Evolutionary conservation across 139 green algal genomes (phyloP).

Genomic region (Chlamydomonas sp.): DNA sequence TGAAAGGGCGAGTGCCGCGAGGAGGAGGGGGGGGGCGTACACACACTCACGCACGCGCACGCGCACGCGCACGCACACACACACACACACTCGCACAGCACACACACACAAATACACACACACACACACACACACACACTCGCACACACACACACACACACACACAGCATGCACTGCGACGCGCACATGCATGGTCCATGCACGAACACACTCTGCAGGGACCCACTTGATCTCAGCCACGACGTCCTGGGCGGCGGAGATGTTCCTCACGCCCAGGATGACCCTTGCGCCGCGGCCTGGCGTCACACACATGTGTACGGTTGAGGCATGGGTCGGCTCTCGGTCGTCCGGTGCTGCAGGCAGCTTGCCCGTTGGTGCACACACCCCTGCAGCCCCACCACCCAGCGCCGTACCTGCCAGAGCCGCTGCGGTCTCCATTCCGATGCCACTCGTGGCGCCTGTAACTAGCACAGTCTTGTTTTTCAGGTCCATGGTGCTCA

Average conservation of each 20-base stretch:
- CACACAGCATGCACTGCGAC: no score
- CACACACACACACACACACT: no score
- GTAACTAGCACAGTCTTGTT: constrained; percentile 54
- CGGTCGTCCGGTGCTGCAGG: not conserved
- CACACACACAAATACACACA: no score
- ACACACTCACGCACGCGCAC: no score
- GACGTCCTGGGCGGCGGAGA: constrained; percentile 29
- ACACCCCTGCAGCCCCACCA: not conserved
- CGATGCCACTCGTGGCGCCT: constrained; percentile 48
- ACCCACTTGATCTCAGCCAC: constrained; percentile 33
- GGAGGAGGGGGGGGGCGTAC: no score
- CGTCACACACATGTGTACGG: not conserved
- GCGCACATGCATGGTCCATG: no score
- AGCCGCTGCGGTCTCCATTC: constrained; percentile 42
- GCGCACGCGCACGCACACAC: no score
- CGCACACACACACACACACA: no score
- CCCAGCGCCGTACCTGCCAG: constrained; percentile 30
- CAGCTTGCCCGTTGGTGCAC: not conserved
- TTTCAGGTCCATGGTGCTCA: no score
- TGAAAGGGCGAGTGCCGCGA: no score
- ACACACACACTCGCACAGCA: no score
- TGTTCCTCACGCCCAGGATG: constrained; percentile 50
- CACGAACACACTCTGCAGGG: no score
- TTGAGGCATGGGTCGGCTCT: not conserved
- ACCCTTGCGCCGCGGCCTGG: constrained; percentile 39